Conservation (phyloP, 495 filamentous ascomycete species). For the Cairneyella variabilis region DNA sequence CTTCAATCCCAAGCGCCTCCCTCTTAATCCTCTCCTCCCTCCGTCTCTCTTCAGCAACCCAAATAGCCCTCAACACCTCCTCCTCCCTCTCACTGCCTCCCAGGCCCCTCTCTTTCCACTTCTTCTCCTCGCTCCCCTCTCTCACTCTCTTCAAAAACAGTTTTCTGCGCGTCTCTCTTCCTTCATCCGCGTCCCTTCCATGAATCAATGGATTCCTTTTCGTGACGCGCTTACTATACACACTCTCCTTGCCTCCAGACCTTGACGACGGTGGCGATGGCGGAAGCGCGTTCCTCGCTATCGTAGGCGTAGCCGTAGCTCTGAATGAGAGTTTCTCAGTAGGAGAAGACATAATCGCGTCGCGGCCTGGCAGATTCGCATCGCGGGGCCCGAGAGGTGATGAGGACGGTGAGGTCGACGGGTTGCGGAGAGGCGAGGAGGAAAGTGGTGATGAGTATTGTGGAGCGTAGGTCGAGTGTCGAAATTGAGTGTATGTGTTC, state of each 20-base stretch:
- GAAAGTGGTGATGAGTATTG: conserved; percentile 21
- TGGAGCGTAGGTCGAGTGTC: conserved; percentile 10
- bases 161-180: conserved; percentile 50
- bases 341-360: conserved; percentile 6
- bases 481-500: conserved; percentile 3
- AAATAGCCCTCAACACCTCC: conserved; percentile 38
- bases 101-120: conserved; percentile 57
- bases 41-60: conserved; percentile 18
- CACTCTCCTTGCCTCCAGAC: conserved; percentile 3
- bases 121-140: conserved; percentile 61
- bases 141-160: conserved; percentile 77
- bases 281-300: not conserved
- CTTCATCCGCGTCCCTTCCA: conserved; percentile 33
- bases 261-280: conserved; percentile 4
- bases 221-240: conserved; percentile 17
- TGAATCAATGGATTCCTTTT: conserved; percentile 38
- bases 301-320: not conserved
- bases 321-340: not conserved
- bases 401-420: too few relatives aligned
- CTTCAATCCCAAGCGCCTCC: conserved; percentile 19
- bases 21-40: conserved; percentile 8
- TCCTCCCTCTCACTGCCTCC: conserved; percentile 51
- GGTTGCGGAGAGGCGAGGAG: conserved; percentile 18
- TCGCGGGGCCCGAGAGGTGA: conserved; percentile 12
- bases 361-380: conserved; percentile 7